Percentiles rank a stretch among this genome's conserved stretches.
These are phyloP conservation scores for Lavandula angustifolia DNA, from an alignment of 257 asterid genomes.

Conservation along the genomic window DNA sequence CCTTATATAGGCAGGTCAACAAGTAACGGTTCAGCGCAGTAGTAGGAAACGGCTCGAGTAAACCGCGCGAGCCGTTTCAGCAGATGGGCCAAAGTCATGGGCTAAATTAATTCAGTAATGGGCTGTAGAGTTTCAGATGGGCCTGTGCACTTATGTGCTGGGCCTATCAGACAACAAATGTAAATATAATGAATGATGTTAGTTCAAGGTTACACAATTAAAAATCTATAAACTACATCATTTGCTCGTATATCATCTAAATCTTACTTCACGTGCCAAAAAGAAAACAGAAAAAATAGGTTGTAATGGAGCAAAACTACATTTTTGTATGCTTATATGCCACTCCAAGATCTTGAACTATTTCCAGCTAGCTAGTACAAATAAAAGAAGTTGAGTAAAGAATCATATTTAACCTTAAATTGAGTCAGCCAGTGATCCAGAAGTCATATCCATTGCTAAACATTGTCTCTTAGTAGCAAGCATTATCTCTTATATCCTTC, in stretches of 20 bases:
- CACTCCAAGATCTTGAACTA: not conserved
- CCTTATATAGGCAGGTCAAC: no score
- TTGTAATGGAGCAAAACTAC: not conserved
- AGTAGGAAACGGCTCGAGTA: no score
- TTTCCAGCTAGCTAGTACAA: not conserved
- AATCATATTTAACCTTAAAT: slow-evolving; percentile 15
- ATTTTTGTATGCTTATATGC: not conserved
- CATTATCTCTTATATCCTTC: slow-evolving; percentile 46
- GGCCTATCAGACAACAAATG: no score
- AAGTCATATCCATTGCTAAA: slow-evolving; percentile 1
- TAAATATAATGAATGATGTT: not conserved
- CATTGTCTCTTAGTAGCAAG: slow-evolving; percentile 29
- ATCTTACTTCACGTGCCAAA: not conserved
- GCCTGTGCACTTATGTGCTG: no score
- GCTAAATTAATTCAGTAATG: no score
- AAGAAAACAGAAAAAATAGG: not conserved
- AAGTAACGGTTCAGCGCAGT: no score
- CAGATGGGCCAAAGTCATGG: no score
- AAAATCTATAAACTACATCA: not conserved
- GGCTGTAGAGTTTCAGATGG: no score
- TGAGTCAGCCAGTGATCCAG: not conserved
- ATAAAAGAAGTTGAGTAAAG: not conserved
- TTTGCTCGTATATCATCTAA: not conserved
- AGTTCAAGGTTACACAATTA: slow-evolving; percentile 4
- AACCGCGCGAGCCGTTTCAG: no score